Evolutionary conservation across 352 stramenopile genomes (phyloP), one percentile per base, ranked within the genome.

Genomic region (Pythium utonaiense): DNA sequence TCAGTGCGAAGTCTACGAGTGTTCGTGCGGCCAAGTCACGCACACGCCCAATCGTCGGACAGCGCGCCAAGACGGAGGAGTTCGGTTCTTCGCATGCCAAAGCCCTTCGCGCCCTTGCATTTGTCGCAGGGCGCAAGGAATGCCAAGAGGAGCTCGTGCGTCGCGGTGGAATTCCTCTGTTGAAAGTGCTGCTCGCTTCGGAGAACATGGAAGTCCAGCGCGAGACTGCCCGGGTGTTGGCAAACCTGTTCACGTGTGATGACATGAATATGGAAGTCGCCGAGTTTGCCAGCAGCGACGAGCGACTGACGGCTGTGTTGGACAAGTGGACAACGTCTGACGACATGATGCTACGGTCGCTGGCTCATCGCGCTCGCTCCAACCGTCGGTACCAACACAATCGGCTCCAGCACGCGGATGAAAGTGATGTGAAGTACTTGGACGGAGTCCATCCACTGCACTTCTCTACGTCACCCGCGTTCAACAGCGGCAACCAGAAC

Each of bases 381-480:
- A 89, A 88, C 51, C 72, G 71, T 13, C 64, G 77, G 19, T 86
- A 84, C 55, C 76, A 89, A 31, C 69, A 73, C 45, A 62, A 69
- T 19, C 66, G 57, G 2, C 47, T 70, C 5, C 44, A 74, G 49
- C 25, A 69, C 30, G 57, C 63, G 6, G 59, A 57, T 10, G 44
- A 62, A 14, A 67, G 56, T 2, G 69, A 74, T 10, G 78, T 86
- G 12, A 80, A 80, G 57, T 89, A 91, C 54, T 53, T 86, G 12
- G 82, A 91, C 33, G 80, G 80, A 14, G 81, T 91, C 27, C 78
- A 91, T 14, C 79, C 82, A 9, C 74, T 89, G 19, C 79, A 89
- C 30, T 77, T 86, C 17, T 86, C 70, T 3, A 71, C 64, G 0
- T 72, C 62, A 0, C 59, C 51, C 4, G 51, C 44, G 40, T 68